Evolutionary conservation across 1,284 basidiomycete species (phyloP), one percentile per base, ranked within the genome.

Genomic region (Melampsora americana): DNA sequence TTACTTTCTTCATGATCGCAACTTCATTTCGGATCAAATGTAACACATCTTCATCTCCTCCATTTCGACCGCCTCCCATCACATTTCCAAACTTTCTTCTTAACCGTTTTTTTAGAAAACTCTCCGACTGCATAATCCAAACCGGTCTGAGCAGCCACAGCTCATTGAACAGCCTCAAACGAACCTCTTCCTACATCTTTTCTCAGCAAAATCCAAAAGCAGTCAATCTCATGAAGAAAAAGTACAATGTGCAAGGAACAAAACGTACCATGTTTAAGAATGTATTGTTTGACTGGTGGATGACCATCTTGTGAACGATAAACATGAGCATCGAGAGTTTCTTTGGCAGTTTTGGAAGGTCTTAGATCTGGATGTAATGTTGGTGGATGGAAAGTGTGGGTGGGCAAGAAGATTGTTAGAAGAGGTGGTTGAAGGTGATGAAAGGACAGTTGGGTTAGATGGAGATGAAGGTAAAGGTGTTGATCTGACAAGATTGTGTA

Each of bases 1-100:
- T 82, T 7, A 85, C 80, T 79, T 85, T 84, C 79, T 84, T 85
- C 84, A 85, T 84, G 42, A 85, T 81, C 7, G 84, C 84, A 59
- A 85, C 82, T 78, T 85, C 84, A 44, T 83, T 79, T 60, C 83
- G 72, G 4, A 84, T 84, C 71, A 85, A 77, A 5, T 79, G 80
- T 12, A 85, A 78, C 9, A 83, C 83, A 78, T 84, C 83, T 39
- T 76, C 79, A 65, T 46, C 28, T 28, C 59, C 53, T n/a, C 32
- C 35, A 53, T 65, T 53, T 5, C 60, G 35, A 12, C 56, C 32
- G 2, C 11, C 20, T 56, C 23, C 35, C 2, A 74, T 1, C 28
- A 59, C 64, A 18, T 56, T 74, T 5, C 50, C 71, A 12, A 74
- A 66, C 32, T 74, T 74, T n/a, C 53, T 53, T 56, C 28, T 74